Percentiles rank a stretch among this genome's conserved stretches.
Evolutionary conservation across 306 rosid genomes (phyloP).

Genomic region (Prunus padus): DNA sequence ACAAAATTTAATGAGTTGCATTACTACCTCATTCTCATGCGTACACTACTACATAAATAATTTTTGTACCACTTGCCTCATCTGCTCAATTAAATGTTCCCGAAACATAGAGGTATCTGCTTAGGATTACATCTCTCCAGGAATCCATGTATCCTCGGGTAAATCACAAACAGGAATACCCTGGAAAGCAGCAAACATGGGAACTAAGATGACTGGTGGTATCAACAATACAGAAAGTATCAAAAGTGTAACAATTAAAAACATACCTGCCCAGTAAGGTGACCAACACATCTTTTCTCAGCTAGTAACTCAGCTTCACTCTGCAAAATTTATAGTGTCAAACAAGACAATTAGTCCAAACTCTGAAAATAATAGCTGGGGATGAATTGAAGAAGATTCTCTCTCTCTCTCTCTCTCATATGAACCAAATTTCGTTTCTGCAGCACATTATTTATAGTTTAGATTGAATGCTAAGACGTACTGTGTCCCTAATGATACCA

Average conservation of each 20-base stretch:
- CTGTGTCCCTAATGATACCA: too few relatives aligned
- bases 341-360: not conserved
- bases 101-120: not conserved
- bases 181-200: constrained; percentile 26
- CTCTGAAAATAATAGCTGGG: not conserved
- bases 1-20: constrained; percentile 25
- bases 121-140: constrained; percentile 76
- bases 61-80: not conserved
- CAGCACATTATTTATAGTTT: too few relatives aligned
- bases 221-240: not conserved
- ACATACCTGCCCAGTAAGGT: constrained; percentile 90
- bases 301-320: constrained; percentile 92
- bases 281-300: constrained; percentile 96
- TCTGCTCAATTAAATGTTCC: constrained; percentile 7
- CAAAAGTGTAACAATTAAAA: not conserved
- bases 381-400: not conserved
- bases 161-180: constrained; percentile 91
- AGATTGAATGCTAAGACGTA: too few relatives aligned
- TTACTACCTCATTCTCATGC: constrained; percentile 7
- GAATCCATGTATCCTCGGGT: constrained; percentile 97
- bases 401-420: not conserved
- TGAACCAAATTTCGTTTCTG: too few relatives aligned
- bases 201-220: constrained; percentile 14
- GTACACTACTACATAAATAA: constrained; percentile 11
- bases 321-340: constrained; percentile 37